Evolutionary conservation across 2,329 filamentous ascomycete genomes (phyloP), one percentile per base, ranked within the genome.

Genomic region (Sordariomycetes sp.): DNA sequence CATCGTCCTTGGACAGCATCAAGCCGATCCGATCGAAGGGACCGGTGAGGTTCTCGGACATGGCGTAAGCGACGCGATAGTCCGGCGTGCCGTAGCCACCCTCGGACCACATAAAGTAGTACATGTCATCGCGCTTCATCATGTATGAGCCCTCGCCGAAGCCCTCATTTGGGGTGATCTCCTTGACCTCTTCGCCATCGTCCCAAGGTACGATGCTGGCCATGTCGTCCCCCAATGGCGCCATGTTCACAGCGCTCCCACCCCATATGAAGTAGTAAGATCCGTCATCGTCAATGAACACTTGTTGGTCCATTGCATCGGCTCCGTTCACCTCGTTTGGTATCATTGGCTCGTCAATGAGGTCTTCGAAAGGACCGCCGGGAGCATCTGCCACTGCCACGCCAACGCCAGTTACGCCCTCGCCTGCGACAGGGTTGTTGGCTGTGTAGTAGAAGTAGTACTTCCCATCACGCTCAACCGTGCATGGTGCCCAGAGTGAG

Each of bases 391-490:
- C 30, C 12, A 34, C 30, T 6, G 38, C 38, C 6, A 37, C 38
- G 11, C 38, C 38, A 5, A 37, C 37, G 17, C 38, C 38, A 15
- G 29, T 20, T 7, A 8, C 27, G 24, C 19, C 30, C 11, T 33
- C 34, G 26, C 36, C 31, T 12, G 15, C 21, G 20, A 39, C 26
- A 12, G 38, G 38, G 5, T 39, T 37, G 27, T 39, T 39, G 15
- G 38, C 38, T 4, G 38, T 39, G 32, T 39, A 39, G 30, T 33
- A 39, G 26, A 39, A 43, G 29, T 47, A 47, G 39, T 45, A 47
- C 6, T 42, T 42, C 19, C 44, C 45, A 24, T 43, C 42, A 4
- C 42, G 29, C 39, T 47, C 45, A 16, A 45, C 35, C 37, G 41
- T 45, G 27, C 42, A 47, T 4, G 44, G 40, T 23, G 43, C 14